Percentiles rank a stretch among this genome's conserved stretches.
Conservation (phyloP, 768 basidiomycete species). For the Collybia mongolica region DNA sequence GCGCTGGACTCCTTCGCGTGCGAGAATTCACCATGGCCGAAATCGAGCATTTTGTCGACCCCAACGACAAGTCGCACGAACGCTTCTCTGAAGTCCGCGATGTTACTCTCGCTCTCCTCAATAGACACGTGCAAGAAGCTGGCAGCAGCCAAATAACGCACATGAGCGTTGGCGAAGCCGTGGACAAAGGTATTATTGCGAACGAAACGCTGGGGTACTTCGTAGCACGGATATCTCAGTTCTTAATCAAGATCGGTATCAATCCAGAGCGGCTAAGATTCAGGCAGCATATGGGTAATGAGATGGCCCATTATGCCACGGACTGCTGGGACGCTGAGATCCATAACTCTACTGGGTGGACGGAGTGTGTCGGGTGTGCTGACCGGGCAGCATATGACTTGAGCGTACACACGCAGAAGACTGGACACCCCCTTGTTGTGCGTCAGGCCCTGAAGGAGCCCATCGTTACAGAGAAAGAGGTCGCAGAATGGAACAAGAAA, state of each 20-base stretch:
- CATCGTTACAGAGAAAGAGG: constrained; percentile 75
- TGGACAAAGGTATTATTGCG: constrained; percentile 81
- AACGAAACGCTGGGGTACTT: constrained; percentile 99
- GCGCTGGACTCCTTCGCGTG: constrained; percentile 93
- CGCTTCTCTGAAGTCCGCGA: constrained; percentile 83
- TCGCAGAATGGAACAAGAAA: constrained; percentile 86
- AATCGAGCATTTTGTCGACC: constrained; percentile 99
- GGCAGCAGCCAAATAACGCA: constrained; percentile 64
- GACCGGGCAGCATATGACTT: constrained; percentile 98
- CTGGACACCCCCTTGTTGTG: constrained; percentile 84
- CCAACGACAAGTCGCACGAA: constrained; percentile 82
- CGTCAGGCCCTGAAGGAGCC: constrained; percentile 85
- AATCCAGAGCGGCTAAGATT: constrained; percentile 82
- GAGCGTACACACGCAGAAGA: constrained; percentile 82
- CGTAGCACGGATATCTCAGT: constrained; percentile 87
- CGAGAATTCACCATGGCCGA: constrained; percentile 99
- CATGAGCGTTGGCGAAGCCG: constrained; percentile 88
- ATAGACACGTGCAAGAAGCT: constrained; percentile 77
- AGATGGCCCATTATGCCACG: constrained; percentile 99
- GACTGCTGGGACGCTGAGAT: constrained; percentile 99
- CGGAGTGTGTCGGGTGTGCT: constrained; percentile 98
- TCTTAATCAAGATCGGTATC: constrained; percentile 90
- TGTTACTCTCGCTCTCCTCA: constrained; percentile 72
- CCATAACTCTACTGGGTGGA: constrained; percentile 88
- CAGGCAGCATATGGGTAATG: constrained; percentile 98